Evolutionary conservation across 1,139 yeast genomes (phyloP).

Genomic region (Suhomyces maxii): DNA sequence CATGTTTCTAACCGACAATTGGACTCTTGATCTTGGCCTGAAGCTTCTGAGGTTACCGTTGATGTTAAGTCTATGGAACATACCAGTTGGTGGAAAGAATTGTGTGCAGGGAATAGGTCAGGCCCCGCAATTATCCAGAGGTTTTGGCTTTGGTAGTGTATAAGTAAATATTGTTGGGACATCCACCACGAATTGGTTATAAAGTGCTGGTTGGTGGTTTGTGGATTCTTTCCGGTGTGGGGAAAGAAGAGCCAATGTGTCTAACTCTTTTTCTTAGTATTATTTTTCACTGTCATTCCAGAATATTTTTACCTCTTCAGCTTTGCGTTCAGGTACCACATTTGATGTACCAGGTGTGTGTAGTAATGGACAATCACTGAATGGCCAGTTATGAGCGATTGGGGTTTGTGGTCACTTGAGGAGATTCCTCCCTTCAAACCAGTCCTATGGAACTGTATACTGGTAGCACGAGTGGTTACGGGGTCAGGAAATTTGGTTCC

Average conservation of each 20-base stretch:
- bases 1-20: slow-evolving; percentile 51
- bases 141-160: background rate
- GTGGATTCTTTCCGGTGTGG: background rate
- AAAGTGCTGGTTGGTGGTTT: background rate
- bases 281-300: too few relatives aligned
- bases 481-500: too few relatives aligned
- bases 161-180: background rate
- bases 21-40: background rate
- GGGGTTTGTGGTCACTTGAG: too few relatives aligned
- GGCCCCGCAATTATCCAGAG: too few relatives aligned
- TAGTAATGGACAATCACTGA: background rate
- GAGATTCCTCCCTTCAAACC: too few relatives aligned
- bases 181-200: background rate
- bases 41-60: background rate
- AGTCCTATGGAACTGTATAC: background rate
- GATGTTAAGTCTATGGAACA: background rate
- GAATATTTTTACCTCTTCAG: too few relatives aligned
- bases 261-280: too few relatives aligned
- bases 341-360: background rate
- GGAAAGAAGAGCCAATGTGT: too few relatives aligned
- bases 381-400: background rate
- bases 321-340: too few relatives aligned
- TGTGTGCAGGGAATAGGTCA: background rate
- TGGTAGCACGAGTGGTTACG: background rate
- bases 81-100: background rate